phyloP scores from a whole-genome alignment of 345 rosid genomes.

The Salix udensis region DNA sequence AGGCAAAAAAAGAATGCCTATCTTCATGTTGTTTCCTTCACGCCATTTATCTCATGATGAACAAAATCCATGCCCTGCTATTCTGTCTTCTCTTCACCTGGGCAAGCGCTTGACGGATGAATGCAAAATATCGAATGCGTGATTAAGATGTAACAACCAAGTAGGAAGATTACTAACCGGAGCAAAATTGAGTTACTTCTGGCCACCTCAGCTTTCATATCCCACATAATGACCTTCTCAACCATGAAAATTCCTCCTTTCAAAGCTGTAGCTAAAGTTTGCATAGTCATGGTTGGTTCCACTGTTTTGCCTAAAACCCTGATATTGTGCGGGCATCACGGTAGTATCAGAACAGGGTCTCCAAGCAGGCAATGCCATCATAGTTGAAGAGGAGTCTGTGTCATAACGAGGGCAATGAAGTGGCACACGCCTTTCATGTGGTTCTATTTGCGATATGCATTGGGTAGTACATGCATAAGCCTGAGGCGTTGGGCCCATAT shows the following conservation, averaged over 20 bases:
- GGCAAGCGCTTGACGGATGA: not conserved
- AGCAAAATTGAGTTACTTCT: not conserved
- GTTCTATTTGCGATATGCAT: slow-evolving; percentile 16
- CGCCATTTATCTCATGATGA: not conserved
- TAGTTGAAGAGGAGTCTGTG: slow-evolving; percentile 27
- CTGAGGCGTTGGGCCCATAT: slow-evolving; percentile 18
- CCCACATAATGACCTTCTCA: not conserved
- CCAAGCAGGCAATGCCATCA: slow-evolving; percentile 27
- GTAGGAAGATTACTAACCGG: not conserved
- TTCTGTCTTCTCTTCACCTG: not conserved
- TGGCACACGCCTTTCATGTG: slow-evolving; percentile 18
- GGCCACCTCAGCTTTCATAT: not conserved
- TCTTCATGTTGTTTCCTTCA: not conserved
- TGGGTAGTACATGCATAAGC: slow-evolving; percentile 17
- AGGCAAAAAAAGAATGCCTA: no score
- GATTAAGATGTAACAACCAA: not conserved
- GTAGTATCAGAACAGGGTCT: slow-evolving; percentile 13
- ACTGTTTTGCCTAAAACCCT: slow-evolving; percentile 22
- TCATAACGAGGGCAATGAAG: slow-evolving; percentile 12
- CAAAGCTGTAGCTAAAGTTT: slow-evolving; percentile 22
- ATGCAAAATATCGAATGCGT: not conserved
- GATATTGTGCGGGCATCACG: slow-evolving; percentile 21
- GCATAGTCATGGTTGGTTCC: slow-evolving; percentile 13
- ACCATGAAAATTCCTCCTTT: slow-evolving; percentile 11
- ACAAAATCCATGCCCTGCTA: not conserved